Conservation (phyloP, 768 basidiomycete genomes). For the Myochromella boudieri region DNA sequence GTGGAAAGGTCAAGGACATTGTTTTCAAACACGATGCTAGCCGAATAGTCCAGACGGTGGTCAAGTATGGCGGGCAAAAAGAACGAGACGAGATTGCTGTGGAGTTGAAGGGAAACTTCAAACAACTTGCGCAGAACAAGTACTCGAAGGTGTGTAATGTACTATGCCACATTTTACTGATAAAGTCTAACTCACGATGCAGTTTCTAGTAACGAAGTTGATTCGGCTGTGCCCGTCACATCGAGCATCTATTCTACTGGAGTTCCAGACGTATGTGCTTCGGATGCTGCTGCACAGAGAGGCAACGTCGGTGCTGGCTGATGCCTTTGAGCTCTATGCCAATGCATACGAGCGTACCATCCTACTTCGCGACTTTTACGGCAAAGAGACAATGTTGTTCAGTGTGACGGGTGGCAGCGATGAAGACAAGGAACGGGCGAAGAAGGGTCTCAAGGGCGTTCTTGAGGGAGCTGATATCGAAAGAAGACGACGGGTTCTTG, state of each 20-base stretch:
- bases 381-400: constrained; percentile 83
- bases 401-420: constrained; percentile 51
- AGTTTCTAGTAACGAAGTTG: constrained; percentile 84
- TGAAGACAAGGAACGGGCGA: constrained; percentile 62
- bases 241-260: constrained; percentile 71
- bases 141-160: constrained; percentile 75
- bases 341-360: constrained; percentile 83
- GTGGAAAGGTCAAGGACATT: constrained; percentile 82
- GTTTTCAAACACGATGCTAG: constrained; percentile 93
- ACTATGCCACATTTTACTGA: not conserved
- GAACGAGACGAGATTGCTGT: constrained; percentile 80
- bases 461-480: constrained; percentile 66
- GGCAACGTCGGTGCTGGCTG: constrained; percentile 80
- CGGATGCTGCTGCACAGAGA: constrained; percentile 83
- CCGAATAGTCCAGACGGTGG: constrained; percentile 76
- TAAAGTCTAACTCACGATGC: not conserved
- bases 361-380: constrained; percentile 86
- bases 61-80: constrained; percentile 75
- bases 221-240: constrained; percentile 74
- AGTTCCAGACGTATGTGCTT: constrained; percentile 76
- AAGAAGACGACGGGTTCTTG: constrained; percentile 63
- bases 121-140: constrained; percentile 77
- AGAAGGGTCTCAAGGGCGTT: constrained; percentile 66
- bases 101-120: constrained; percentile 82
- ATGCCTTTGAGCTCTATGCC: constrained; percentile 85